A percentile compares a stretch with the other conserved stretches of the same genome.
phyloP scores from a whole-genome alignment of 1,139 yeast genomes.

The Yamadazyma songkhlaensis region DNA sequence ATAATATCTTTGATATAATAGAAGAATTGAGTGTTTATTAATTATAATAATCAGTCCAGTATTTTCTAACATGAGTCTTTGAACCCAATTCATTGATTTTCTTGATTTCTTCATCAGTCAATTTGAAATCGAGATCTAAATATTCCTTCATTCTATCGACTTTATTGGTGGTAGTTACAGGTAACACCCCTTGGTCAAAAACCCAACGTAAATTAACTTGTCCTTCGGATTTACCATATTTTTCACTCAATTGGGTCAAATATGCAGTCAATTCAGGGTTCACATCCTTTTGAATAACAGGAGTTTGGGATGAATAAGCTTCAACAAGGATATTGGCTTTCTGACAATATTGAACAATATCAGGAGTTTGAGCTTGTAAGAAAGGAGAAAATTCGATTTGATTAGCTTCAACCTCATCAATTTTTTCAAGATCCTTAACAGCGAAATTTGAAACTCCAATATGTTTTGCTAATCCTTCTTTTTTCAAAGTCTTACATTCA shows the following conservation, averaged over 20 bases:
- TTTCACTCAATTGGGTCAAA: slow-evolving; percentile 29
- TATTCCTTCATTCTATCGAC: slow-evolving; percentile 54
- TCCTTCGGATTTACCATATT: slow-evolving; percentile 54
- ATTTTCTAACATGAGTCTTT: slow-evolving; percentile 12
- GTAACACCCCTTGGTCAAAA: slow-evolving; percentile 58
- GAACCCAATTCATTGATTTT: slow-evolving; percentile 24
- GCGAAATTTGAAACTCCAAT: slow-evolving; percentile 43
- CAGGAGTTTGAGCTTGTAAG: slow-evolving; percentile 33
- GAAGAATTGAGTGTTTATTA: not conserved
- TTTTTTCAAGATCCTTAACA: slow-evolving; percentile 35
- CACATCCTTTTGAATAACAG: slow-evolving; percentile 30
- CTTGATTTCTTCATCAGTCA: slow-evolving; percentile 22
- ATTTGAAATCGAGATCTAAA: slow-evolving; percentile 43
- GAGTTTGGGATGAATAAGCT: slow-evolving; percentile 39
- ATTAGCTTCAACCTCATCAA: slow-evolving; percentile 27
- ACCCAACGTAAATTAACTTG: slow-evolving; percentile 72
- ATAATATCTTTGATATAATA: not conserved
- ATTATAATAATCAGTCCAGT: slow-evolving; percentile 1
- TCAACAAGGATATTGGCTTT: slow-evolving; percentile 30
- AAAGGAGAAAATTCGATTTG: slow-evolving; percentile 43
- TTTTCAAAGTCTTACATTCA: slow-evolving; percentile 37
- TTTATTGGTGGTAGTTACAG: slow-evolving; percentile 70
- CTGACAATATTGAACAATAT: slow-evolving; percentile 25
- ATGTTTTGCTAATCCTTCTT: slow-evolving; percentile 37
- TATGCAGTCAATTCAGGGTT: slow-evolving; percentile 20